Evolutionary conservation across 2,329 filamentous ascomycete genomes (phyloP), one percentile per base, ranked within the genome.

Genomic region (Neophaeococcomyces aloes): DNA sequence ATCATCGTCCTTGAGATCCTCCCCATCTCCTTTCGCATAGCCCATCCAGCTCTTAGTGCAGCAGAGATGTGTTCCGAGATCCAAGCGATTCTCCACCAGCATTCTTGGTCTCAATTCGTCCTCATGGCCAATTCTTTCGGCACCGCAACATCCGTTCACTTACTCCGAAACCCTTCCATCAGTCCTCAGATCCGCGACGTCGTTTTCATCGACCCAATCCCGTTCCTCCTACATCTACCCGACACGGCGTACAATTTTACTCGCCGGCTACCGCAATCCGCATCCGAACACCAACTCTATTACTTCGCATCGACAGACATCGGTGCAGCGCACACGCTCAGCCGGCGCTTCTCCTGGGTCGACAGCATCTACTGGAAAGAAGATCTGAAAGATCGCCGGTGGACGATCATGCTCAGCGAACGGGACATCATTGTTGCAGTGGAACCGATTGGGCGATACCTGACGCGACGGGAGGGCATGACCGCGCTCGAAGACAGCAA

Each of bases 191-290:
- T 79, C 31, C 67, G 68, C 1, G 64, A 71, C 1, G 62, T 69
- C 29, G 58, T 73, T 2, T 69, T 76, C 11, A 67, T 82, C 13
- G 67, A 85, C 56, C 81, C 81, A 0, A 77, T 85, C 7, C 76
- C 72, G 18, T 70, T 85, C 42, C 62, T 83, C 44, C 67, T 86
- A 27, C 81, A 86, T 57, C 68, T 81, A 29, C 81, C 81, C 1
- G 70, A 81, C 48, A 78, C 85, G 25, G 78, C 80, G 8, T 84
- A 78, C 66, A 86, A 85, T 61, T 85, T 86, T 57, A 78, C 74
- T 23, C 29, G 38, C n/a, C 62, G 72, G 27, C 57, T 49, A 38
- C 75, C 75, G 4, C 61, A 50, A 55, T 62, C 43, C 44, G 78
- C 81, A 11, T 83, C 81, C 48, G 79, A 86, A 59, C 78, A 75